Evolutionary conservation across 2,329 filamentous ascomycete species (phyloP).

Genomic region (Colletotrichum orchidophilum): DNA sequence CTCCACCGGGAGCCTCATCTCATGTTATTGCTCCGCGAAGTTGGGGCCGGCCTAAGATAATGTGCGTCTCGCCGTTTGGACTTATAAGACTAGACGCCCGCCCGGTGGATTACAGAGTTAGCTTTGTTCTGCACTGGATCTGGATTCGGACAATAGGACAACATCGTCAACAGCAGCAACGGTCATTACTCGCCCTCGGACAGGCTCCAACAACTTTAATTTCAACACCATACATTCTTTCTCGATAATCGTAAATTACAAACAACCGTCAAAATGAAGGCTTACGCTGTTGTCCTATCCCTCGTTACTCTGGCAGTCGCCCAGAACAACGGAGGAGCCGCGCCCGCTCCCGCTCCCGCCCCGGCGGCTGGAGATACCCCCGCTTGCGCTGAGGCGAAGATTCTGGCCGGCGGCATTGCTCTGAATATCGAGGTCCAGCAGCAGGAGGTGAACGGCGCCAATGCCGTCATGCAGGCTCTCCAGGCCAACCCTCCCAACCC

Average conservation of each 20-base stretch:
- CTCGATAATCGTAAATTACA: not conserved
- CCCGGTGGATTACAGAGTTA: not conserved
- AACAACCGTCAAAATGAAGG: slow-evolving; percentile 15
- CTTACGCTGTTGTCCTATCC: slow-evolving; percentile 27
- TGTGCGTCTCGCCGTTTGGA: not conserved
- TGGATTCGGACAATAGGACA: slow-evolving; percentile 25
- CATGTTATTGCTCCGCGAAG: not conserved
- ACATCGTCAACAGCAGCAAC: slow-evolving; percentile 22
- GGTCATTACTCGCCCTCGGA: slow-evolving; percentile 24
- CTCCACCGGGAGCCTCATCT: not conserved
- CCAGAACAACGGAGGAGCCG: not conserved
- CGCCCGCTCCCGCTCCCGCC: slow-evolving; percentile 3
- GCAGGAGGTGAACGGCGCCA: slow-evolving; percentile 22
- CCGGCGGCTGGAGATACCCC: slow-evolving; percentile 19
- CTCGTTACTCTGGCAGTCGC: slow-evolving; percentile 10
- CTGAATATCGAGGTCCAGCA: slow-evolving; percentile 32
- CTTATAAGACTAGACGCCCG: slow-evolving; percentile 18
- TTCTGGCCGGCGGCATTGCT: slow-evolving; percentile 28
- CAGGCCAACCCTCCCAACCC: slow-evolving; percentile 26
- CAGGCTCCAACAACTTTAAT: slow-evolving; percentile 4
- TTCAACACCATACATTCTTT: slow-evolving; percentile 19
- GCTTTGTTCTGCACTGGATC: slow-evolving; percentile 5
- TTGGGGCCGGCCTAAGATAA: not conserved
- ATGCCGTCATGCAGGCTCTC: slow-evolving; percentile 22
- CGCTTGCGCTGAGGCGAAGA: slow-evolving; percentile 32